phyloP scores from a whole-genome alignment of 1,284 basidiomycete genomes.

The Apiotrichum mycotoxinovorans region DNA sequence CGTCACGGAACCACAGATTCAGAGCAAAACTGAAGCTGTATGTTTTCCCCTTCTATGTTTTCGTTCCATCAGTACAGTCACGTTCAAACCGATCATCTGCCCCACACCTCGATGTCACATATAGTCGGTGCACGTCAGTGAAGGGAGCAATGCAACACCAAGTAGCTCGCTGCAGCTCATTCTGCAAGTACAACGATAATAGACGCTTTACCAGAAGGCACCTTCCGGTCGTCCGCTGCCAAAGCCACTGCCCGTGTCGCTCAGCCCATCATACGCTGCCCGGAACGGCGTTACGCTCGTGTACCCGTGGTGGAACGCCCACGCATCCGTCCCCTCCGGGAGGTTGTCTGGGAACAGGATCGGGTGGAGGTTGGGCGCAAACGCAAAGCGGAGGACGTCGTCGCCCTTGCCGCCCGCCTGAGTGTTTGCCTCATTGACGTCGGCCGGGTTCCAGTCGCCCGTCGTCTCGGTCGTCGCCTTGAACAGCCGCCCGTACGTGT shows the following conservation, averaged over 20 bases:
- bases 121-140: too few relatives aligned
- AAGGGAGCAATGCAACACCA: too few relatives aligned
- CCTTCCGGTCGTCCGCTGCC: conserved; percentile 5
- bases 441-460: conserved; percentile 7
- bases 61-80: too few relatives aligned
- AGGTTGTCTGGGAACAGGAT: conserved; percentile 65
- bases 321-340: conserved; percentile 74
- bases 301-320: conserved; percentile 46
- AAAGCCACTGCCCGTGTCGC: conserved; percentile 23
- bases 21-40: too few relatives aligned
- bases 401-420: conserved; percentile 1
- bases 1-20: too few relatives aligned
- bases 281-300: conserved; percentile 38
- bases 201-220: conserved; percentile 9
- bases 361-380: conserved; percentile 68
- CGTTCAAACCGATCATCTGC: too few relatives aligned
- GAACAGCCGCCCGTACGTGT: conserved; percentile 47
- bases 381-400: conserved; percentile 64
- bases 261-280: conserved; percentile 31
- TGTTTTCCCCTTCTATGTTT: too few relatives aligned
- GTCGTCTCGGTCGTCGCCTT: conserved; percentile 27
- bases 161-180: too few relatives aligned
- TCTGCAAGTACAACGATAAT: too few relatives aligned
- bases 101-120: too few relatives aligned
- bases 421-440: conserved; percentile 1